Evolutionary conservation across 2,329 filamentous ascomycete species (phyloP), one percentile per base, ranked within the genome.

Genomic region (Macrophomina tecta): DNA sequence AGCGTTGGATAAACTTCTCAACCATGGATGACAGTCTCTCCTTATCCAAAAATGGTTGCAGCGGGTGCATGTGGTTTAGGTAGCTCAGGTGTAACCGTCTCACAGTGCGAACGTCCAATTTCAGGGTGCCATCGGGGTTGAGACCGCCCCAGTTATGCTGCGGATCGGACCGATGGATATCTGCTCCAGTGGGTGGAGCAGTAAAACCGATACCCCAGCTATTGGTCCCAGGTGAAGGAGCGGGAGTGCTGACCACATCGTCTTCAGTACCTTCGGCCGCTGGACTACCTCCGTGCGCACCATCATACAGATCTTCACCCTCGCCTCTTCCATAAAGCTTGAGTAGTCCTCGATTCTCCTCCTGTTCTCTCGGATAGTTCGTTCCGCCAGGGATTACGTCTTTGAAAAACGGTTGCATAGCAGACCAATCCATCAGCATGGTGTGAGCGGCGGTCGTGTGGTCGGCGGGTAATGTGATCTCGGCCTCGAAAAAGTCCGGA

Each of bases 381-480:
- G 53, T 53, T 45, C 65, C 65, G 14, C 76, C 69, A 5, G 72
- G 71, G 14, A 77, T 70, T 9, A 69, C 80, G 70, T 91, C 87
- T 65, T 87, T 86, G 32, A 89, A 84, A 63, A 84, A 84, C 38
- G 83, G 81, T 73, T 76, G 75, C 8, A 72, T 82, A 71, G 67
- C 78, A 65, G 40, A 92, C 88, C 74, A 97, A 75, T 69, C 84
- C 80, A 74, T 83, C 80, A 98, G 81, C 18, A 98, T 82, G 69
- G 93, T 87, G 61, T 95, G 92, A 1, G 93, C 93, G n/a, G 93
- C 88, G 0, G 94, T 97, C 0, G 92, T 96, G 74, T 98, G 94
- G 71, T 97, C 92, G 34, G 89, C 87, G 0, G 93, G 91, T 66
- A 97, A 91, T 1, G 90, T 87, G 14, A 91, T 86, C 70, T 89